phyloP scores from a whole-genome alignment of 2,329 filamentous ascomycete species.

The Podosphaera leucotricha region DNA sequence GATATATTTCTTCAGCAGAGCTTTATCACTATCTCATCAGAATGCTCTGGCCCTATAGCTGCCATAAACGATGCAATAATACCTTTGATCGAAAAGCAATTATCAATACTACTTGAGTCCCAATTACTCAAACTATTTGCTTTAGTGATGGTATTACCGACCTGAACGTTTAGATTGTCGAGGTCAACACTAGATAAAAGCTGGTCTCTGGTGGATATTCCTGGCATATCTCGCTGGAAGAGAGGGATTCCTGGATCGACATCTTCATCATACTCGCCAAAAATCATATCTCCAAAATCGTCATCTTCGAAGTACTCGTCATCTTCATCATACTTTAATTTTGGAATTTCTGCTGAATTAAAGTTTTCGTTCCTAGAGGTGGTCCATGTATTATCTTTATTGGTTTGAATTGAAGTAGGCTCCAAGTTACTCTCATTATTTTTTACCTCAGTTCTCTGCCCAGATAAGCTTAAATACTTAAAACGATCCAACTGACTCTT shows the following conservation, averaged over 20 bases:
- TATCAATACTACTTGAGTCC: conserved; percentile 26
- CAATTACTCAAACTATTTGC: conserved; percentile 33
- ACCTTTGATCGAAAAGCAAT: conserved; percentile 30
- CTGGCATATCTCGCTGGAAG: conserved; percentile 41
- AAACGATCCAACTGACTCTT: conserved; percentile 23
- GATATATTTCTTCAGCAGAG: too few relatives aligned
- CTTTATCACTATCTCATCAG: conserved; percentile 28
- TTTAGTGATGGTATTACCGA: conserved; percentile 19
- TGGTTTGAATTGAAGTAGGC: neutral
- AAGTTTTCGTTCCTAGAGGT: too few relatives aligned
- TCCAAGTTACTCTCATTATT: neutral
- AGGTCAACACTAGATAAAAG: conserved; percentile 29
- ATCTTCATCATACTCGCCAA: conserved; percentile 1
- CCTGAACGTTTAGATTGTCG: conserved; percentile 29
- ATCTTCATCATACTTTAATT: conserved; percentile 4
- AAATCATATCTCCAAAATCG: neutral
- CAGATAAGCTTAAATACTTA: conserved; percentile 11
- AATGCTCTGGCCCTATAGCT: conserved; percentile 35
- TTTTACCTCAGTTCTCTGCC: conserved; percentile 1
- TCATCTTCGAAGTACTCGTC: conserved; percentile 1
- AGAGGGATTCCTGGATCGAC: conserved; percentile 20
- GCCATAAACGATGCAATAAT: conserved; percentile 44
- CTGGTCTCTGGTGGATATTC: conserved; percentile 31
- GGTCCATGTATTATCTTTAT: too few relatives aligned
- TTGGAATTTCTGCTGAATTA: too few relatives aligned